These are phyloP conservation scores for Mycena epipterygia DNA, from an alignment of 768 basidiomycete genomes.

Conservation along the genomic window DNA sequence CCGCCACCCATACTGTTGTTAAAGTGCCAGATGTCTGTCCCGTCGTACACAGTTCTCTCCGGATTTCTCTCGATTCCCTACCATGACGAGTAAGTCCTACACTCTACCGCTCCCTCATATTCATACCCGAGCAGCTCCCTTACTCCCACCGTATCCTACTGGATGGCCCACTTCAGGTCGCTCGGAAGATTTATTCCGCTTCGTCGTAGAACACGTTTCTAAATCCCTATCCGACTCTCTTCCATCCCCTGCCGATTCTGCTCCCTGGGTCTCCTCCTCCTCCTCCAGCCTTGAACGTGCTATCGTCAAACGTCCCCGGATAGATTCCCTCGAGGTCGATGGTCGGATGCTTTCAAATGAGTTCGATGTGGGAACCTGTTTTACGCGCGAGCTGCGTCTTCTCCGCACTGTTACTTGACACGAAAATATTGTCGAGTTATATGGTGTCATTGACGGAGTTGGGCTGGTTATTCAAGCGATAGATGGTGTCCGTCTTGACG, in stretches of 20 bases:
- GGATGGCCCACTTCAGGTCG: background rate
- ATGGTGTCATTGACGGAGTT: background rate
- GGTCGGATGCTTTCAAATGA: background rate
- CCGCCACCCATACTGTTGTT: no score
- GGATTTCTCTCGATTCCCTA: no score
- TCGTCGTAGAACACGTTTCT: background rate
- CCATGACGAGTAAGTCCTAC: no score
- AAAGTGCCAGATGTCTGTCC: no score
- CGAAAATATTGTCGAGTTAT: background rate
- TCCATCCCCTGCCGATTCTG: background rate
- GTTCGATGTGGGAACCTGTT: background rate
- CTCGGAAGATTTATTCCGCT: conserved; percentile 3
- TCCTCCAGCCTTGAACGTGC: background rate
- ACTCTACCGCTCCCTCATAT: background rate
- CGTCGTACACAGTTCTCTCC: no score
- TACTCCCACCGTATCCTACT: background rate
- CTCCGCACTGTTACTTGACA: background rate
- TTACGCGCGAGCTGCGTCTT: conserved; percentile 1
- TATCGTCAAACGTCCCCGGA: background rate
- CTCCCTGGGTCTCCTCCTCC: background rate
- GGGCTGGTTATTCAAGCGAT: background rate
- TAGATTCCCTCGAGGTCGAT: background rate
- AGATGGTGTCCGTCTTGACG: background rate
- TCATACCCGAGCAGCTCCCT: background rate
- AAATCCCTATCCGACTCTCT: no score